These are phyloP conservation scores for Lasiosphaeriaceae sp. DNA, from an alignment of 495 filamentous ascomycete genomes.

Conservation along the genomic window DNA sequence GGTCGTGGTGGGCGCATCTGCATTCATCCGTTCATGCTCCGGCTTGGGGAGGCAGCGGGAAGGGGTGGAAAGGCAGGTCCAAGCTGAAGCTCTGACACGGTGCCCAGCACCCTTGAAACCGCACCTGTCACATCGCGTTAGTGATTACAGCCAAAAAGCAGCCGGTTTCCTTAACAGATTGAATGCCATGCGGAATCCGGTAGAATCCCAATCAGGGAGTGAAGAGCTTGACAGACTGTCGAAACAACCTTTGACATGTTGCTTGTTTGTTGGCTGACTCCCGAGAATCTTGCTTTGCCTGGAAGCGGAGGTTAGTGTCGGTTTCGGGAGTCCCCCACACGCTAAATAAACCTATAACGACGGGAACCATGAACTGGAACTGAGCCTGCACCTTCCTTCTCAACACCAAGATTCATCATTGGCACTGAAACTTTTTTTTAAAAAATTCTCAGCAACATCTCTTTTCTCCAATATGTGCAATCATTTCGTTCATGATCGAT, in stretches of 20 bases:
- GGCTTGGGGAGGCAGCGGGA: conserved; percentile 10
- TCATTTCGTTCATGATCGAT: too few relatives aligned
- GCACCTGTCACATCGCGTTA: conserved; percentile 6
- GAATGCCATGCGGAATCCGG: conserved; percentile 4
- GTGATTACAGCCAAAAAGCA: background rate
- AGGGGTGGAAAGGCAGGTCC: conserved; percentile 11
- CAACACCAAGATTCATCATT: too few relatives aligned
- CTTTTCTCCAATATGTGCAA: too few relatives aligned
- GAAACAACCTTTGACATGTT: conserved; percentile 4
- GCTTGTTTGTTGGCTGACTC: too few relatives aligned
- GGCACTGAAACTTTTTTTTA: too few relatives aligned
- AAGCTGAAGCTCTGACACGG: conserved; percentile 21
- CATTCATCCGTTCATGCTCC: conserved; percentile 23
- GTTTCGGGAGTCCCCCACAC: too few relatives aligned
- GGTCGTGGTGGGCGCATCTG: background rate
- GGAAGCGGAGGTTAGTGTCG: too few relatives aligned
- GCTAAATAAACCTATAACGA: too few relatives aligned
- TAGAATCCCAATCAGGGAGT: conserved; percentile 1
- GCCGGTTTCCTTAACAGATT: conserved; percentile 4
- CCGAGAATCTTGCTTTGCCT: too few relatives aligned
- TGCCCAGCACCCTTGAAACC: conserved; percentile 24
- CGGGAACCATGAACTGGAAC: too few relatives aligned
- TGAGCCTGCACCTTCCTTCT: too few relatives aligned
- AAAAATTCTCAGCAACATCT: too few relatives aligned
- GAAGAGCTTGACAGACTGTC: background rate